Conservation (phyloP, 2,329 filamentous ascomycete genomes). For the Monilinia vaccinii-corymbosi region DNA sequence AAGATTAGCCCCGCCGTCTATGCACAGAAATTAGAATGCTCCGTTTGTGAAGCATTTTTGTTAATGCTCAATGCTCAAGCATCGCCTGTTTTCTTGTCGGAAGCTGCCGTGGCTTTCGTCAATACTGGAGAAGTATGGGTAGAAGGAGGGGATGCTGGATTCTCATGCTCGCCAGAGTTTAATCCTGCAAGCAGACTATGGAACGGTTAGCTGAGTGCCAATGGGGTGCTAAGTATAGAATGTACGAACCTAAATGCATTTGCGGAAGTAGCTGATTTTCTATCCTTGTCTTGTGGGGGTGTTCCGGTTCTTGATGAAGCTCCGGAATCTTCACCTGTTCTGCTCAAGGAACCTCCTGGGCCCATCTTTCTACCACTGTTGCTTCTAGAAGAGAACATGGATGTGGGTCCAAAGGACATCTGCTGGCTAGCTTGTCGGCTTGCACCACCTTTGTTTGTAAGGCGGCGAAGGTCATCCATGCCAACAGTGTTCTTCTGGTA, state of each 20-base stretch:
- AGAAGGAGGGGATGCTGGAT: conserved; percentile 61
- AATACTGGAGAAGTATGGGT: conserved; percentile 57
- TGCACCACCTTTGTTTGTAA: conserved; percentile 53
- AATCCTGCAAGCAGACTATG: conserved; percentile 44
- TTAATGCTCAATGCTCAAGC: conserved; percentile 28
- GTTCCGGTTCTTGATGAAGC: conserved; percentile 85
- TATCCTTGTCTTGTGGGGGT: conserved; percentile 62
- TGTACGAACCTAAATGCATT: conserved; percentile 86
- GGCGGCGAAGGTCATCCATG: conserved; percentile 81
- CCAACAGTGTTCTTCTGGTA: conserved; percentile 72
- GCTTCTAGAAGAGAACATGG: conserved; percentile 81
- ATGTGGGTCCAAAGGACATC: conserved; percentile 65
- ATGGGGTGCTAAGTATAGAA: neutral
- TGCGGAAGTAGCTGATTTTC: conserved; percentile 56
- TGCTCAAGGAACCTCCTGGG: conserved; percentile 61
- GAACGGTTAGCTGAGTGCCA: conserved; percentile 22
- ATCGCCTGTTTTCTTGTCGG: conserved; percentile 43
- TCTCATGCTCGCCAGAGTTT: conserved; percentile 43
- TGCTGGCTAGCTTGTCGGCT: conserved; percentile 53
- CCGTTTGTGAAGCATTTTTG: conserved; percentile 31
- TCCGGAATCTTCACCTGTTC: conserved; percentile 74
- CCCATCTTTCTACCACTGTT: conserved; percentile 80
- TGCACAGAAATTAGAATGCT: conserved; percentile 36
- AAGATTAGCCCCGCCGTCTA: conserved; percentile 36
- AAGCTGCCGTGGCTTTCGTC: conserved; percentile 51